Conservation (phyloP, 768 basidiomycete genomes). For the Nidula microcarpa region DNA sequence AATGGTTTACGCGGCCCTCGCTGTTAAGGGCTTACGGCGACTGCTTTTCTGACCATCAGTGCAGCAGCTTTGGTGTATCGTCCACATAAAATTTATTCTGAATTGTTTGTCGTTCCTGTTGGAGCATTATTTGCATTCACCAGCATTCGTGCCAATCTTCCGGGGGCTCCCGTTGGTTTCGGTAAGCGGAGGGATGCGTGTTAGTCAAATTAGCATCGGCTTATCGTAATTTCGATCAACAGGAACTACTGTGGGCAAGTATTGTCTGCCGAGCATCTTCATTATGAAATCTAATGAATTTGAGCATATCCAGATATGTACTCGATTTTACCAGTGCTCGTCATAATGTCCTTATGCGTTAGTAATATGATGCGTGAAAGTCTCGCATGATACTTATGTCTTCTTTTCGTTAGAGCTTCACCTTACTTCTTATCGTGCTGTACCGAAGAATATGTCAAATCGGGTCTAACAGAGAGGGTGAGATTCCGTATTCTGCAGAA, state of each 20-base stretch:
- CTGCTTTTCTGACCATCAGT: constrained; percentile 10
- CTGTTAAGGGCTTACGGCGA: constrained; percentile 10
- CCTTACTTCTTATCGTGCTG: too few relatives aligned
- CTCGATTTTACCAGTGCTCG: constrained; percentile 11
- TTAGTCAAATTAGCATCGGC: neutral
- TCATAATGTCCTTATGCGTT: constrained; percentile 11
- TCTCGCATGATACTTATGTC: too few relatives aligned
- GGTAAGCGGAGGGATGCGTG: constrained; percentile 7
- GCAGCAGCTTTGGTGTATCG: constrained; percentile 10
- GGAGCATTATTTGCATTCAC: constrained; percentile 14
- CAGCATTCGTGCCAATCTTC: constrained; percentile 14
- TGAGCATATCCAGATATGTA: constrained; percentile 11
- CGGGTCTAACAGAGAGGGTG: too few relatives aligned
- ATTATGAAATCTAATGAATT: neutral
- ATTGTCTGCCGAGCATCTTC: neutral
- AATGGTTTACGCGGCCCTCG: neutral
- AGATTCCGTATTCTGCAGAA: too few relatives aligned
- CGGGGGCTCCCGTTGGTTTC: constrained; percentile 17
- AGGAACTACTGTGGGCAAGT: neutral
- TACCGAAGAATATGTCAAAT: too few relatives aligned
- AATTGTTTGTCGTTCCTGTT: constrained; percentile 18
- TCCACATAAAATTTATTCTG: constrained; percentile 9
- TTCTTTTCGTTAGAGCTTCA: too few relatives aligned
- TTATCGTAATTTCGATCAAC: neutral
- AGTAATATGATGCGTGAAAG: too few relatives aligned